Conservation (phyloP, 2,329 filamentous ascomycete species). For the Aspergillus aculeatus region DNA sequence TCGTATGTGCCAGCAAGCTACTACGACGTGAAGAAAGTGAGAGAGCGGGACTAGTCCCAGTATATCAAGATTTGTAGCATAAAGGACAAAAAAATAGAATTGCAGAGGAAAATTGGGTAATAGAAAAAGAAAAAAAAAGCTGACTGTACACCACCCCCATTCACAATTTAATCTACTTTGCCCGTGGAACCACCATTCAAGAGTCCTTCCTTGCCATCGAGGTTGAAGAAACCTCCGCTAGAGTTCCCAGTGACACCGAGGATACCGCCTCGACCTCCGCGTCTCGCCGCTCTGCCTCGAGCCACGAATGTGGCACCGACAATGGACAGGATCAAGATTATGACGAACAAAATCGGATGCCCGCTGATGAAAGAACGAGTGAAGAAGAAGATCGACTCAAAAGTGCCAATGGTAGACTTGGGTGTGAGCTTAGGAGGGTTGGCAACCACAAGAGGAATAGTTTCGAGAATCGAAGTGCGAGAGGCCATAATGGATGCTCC, state of each 20-base stretch:
- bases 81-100: constrained; percentile 9
- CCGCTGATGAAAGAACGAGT: constrained; percentile 43
- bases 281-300: constrained; percentile 31
- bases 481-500: constrained; percentile 88
- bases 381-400: constrained; percentile 49
- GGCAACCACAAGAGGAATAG: constrained; percentile 55
- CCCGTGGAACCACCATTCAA: constrained; percentile 44
- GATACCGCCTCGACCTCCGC: constrained; percentile 34
- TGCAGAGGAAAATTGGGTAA: constrained; percentile 21
- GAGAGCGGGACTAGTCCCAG: background rate
- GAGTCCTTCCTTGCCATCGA: constrained; percentile 50
- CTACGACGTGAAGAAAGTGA: too few relatives aligned
- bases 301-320: constrained; percentile 35
- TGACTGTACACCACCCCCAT: constrained; percentile 31
- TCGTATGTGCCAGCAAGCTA: too few relatives aligned
- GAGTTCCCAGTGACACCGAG: constrained; percentile 34
- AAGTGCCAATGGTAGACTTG: constrained; percentile 50
- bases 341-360: constrained; percentile 46
- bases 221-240: constrained; percentile 46
- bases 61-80: constrained; percentile 6
- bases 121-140: constrained; percentile 28
- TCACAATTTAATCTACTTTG: constrained; percentile 46
- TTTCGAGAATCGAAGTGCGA: constrained; percentile 87
- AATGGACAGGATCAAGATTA: constrained; percentile 38
- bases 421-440: constrained; percentile 49